Conservation (phyloP, 2,329 filamentous ascomycete species). For the Aspergillus piperis region DNA sequence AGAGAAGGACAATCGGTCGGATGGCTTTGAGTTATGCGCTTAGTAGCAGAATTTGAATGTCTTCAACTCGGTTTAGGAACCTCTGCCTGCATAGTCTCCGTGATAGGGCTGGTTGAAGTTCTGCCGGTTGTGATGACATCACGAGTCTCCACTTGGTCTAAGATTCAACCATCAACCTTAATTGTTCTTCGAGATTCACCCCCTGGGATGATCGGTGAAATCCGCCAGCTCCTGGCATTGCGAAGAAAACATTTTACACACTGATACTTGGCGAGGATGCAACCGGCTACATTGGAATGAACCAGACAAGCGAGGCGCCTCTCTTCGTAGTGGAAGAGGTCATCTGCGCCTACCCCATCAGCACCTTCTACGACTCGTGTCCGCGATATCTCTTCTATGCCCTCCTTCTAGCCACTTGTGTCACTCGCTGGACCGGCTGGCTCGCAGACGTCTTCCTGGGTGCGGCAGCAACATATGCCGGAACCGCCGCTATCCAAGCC, state of each 20-base stretch:
- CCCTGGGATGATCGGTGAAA: not conserved
- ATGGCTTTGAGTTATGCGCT: too few species aligned
- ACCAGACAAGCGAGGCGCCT: not conserved
- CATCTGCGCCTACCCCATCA: slow-evolving; percentile 35
- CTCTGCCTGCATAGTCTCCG: too few species aligned
- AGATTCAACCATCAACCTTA: not conserved
- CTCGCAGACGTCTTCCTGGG: slow-evolving; percentile 34
- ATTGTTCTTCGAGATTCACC: not conserved
- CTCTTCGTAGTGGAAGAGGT: slow-evolving; percentile 34
- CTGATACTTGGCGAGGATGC: too few species aligned
- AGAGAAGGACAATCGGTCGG: too few species aligned
- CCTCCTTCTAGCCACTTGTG: slow-evolving; percentile 29
- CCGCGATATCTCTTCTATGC: slow-evolving; percentile 38
- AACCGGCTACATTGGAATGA: not conserved
- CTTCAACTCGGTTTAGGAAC: too few species aligned
- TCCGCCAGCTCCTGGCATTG: not conserved
- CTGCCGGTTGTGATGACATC: not conserved
- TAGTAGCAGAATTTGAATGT: too few species aligned
- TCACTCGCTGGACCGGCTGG: slow-evolving; percentile 36
- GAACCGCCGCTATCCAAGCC: slow-evolving; percentile 33
- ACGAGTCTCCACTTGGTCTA: not conserved
- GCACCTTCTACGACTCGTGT: slow-evolving; percentile 36
- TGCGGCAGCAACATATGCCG: slow-evolving; percentile 36
- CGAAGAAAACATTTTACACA: not conserved
- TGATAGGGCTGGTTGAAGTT: too few species aligned